phyloP scores from a whole-genome alignment of 305 asterid species.

The Fraxinus floribunda region DNA sequence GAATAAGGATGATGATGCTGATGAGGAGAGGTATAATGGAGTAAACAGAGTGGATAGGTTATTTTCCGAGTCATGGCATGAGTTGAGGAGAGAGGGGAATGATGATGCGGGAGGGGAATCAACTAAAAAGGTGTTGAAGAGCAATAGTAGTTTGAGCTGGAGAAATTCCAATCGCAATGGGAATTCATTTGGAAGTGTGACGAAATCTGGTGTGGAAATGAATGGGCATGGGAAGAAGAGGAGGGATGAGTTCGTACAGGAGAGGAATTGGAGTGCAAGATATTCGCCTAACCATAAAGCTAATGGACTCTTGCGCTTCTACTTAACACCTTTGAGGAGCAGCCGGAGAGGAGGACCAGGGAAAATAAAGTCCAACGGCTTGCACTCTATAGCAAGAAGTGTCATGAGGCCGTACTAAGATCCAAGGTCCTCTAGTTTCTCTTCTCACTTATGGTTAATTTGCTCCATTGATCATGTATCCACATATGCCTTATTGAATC shows the following conservation, averaged over 20 bases:
- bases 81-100: slow-evolving; percentile 44
- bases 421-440: slow-evolving; percentile 36
- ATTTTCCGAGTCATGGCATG: slow-evolving; percentile 77
- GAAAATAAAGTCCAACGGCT: slow-evolving; percentile 49
- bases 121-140: slow-evolving; percentile 51
- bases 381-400: slow-evolving; percentile 72
- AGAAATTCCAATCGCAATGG: slow-evolving; percentile 51
- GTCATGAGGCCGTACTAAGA: slow-evolving; percentile 65
- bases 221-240: slow-evolving; percentile 53
- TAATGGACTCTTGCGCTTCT: slow-evolving; percentile 77
- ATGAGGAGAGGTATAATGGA: slow-evolving; percentile 48
- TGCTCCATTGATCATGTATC: slow-evolving; percentile 32
- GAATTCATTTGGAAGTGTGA: slow-evolving; percentile 53
- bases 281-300: slow-evolving; percentile 66
- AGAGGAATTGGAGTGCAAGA: slow-evolving; percentile 76
- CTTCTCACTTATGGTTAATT: slow-evolving; percentile 29
- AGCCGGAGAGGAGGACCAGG: slow-evolving; percentile 60
- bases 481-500: slow-evolving; percentile 28
- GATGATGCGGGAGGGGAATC: slow-evolving; percentile 42
- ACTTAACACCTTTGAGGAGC: slow-evolving; percentile 72
- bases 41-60: slow-evolving; percentile 76
- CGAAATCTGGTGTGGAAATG: slow-evolving; percentile 49
- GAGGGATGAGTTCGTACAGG: slow-evolving; percentile 63
- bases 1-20: slow-evolving; percentile 43
- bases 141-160: slow-evolving; percentile 84